These are phyloP conservation scores for Penicillium aurantiogriseum DNA, from an alignment of 2,329 filamentous ascomycete species.

Conservation along the genomic window DNA sequence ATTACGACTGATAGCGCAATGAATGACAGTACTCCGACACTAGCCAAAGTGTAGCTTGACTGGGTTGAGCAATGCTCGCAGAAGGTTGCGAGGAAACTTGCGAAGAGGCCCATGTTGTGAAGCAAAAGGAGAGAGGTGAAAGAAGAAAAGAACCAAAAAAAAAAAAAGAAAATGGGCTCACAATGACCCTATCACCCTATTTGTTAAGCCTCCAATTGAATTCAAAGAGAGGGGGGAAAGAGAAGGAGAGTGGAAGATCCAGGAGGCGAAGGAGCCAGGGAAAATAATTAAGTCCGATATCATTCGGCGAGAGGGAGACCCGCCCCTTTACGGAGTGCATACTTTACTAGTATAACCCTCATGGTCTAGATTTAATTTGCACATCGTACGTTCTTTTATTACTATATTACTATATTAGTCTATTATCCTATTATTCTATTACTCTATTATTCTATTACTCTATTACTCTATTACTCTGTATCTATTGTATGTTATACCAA, in stretches of 20 bases:
- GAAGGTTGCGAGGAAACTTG: constrained; percentile 46
- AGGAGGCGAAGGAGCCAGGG: constrained; percentile 8
- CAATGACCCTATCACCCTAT: constrained; percentile 1
- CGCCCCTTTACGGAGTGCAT: constrained; percentile 9
- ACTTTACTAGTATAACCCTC: no score
- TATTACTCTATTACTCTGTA: no score
- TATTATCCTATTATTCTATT: not conserved
- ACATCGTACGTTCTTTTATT: not conserved
- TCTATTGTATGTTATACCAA: no score
- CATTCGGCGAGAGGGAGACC: constrained; percentile 20
- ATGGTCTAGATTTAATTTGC: not conserved
- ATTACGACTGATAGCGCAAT: constrained; percentile 61
- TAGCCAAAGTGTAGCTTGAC: constrained; percentile 48
- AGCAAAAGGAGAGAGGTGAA: not conserved
- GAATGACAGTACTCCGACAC: constrained; percentile 48
- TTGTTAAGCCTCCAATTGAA: not conserved
- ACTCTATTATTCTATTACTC: not conserved
- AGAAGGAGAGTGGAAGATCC: not conserved
- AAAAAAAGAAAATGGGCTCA: not conserved
- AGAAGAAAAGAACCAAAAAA: not conserved
- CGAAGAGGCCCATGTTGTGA: constrained; percentile 52
- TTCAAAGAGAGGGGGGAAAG: not conserved
- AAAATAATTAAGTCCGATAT: constrained; percentile 25
- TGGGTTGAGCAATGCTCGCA: constrained; percentile 48
- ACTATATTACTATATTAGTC: not conserved